Evolutionary conservation across 2,329 filamentous ascomycete genomes (phyloP).

Genomic region (Gnomoniopsis sp.): DNA sequence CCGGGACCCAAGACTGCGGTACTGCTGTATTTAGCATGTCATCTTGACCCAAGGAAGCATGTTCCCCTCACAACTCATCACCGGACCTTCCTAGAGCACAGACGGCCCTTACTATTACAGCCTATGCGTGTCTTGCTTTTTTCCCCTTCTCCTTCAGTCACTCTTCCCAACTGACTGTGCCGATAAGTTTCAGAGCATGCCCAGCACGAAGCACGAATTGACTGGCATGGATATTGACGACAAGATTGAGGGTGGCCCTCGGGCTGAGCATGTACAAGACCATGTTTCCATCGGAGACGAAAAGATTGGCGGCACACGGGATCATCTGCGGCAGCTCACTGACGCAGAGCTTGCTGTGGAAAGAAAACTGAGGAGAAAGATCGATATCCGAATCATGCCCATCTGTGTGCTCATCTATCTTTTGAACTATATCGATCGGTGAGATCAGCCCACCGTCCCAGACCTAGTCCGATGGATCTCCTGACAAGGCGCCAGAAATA

Average conservation of each 20-base stretch:
- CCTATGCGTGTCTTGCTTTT: neutral
- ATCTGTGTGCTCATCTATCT: constrained; percentile 69
- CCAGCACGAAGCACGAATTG: neutral
- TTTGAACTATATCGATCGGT: constrained; percentile 60
- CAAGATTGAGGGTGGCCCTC: constrained; percentile 9
- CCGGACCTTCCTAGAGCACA: neutral
- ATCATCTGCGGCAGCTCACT: constrained; percentile 10
- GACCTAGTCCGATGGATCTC: constrained; percentile 11
- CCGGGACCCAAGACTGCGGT: neutral
- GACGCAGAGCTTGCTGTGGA: constrained; percentile 40
- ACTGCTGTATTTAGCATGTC: neutral
- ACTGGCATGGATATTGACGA: neutral
- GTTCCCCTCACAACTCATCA: neutral
- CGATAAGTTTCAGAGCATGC: neutral
- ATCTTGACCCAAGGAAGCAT: neutral
- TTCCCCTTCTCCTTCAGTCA: neutral
- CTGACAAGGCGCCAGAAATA: constrained; percentile 16
- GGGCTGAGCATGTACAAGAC: constrained; percentile 13
- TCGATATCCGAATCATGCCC: constrained; percentile 63
- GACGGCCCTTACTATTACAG: neutral
- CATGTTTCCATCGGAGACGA: constrained; percentile 5
- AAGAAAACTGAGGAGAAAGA: constrained; percentile 56
- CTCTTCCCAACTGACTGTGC: neutral
- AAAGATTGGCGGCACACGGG: neutral
- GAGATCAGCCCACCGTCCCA: neutral